Percentiles rank a stretch among this genome's conserved stretches.
Evolutionary conservation across 768 basidiomycete species (phyloP).

Genomic region (Baorangia bicolor): DNA sequence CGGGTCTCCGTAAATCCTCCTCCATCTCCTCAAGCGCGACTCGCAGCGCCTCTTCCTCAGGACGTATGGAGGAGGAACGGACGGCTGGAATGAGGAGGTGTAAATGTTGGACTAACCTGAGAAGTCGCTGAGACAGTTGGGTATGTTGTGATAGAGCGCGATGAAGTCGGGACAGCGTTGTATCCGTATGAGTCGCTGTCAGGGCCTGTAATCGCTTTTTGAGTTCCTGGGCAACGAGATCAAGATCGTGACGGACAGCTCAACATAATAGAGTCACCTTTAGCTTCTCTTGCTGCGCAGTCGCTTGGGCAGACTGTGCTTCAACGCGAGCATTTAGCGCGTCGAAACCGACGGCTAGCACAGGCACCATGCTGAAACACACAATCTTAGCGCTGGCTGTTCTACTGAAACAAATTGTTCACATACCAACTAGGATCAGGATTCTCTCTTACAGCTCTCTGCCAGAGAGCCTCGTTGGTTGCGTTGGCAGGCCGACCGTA

Average conservation of each 20-base stretch:
- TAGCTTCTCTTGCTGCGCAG: slow-evolving; percentile 64
- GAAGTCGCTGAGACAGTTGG: slow-evolving; percentile 68
- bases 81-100: slow-evolving; percentile 78
- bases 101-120: slow-evolving; percentile 69
- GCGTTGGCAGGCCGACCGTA: slow-evolving; percentile 75
- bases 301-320: slow-evolving; percentile 66
- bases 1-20: slow-evolving; percentile 60
- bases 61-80: slow-evolving; percentile 70
- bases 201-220: slow-evolving; percentile 61
- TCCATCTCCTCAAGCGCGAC: slow-evolving; percentile 70
- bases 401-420: not conserved
- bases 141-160: slow-evolving; percentile 63
- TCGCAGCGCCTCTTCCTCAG: slow-evolving; percentile 77
- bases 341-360: slow-evolving; percentile 78
- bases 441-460: slow-evolving; percentile 76
- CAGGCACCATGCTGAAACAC: slow-evolving; percentile 65
- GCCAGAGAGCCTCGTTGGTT: slow-evolving; percentile 71
- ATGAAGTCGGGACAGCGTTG: slow-evolving; percentile 65
- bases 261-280: slow-evolving; percentile 37
- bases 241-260: not conserved
- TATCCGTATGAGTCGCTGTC: slow-evolving; percentile 59
- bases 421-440: slow-evolving; percentile 74
- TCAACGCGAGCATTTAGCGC: slow-evolving; percentile 77
- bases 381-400: not conserved
- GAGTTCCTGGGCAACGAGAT: slow-evolving; percentile 50